Base-by-base conservation (phyloP, 306 rosid genomes). In the Acacia crassicarpa region DNA sequence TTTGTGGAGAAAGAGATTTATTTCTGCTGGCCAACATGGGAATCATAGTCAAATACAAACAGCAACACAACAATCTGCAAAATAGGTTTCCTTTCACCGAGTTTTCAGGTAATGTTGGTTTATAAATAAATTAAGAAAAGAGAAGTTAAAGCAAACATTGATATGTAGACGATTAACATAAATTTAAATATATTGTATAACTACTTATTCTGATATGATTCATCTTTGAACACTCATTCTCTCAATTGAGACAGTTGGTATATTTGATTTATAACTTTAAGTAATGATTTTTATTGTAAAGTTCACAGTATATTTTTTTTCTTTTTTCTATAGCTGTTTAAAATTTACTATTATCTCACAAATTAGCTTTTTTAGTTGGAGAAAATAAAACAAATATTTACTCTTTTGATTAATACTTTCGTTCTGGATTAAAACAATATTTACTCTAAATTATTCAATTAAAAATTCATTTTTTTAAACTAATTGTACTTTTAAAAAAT, bases 11-110 rank as follows among this genome's bases (percentile, higher is more conserved):
- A n/a, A 76, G 12, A 67, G 67, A 33, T 8, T 43, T 22, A 41
- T 61, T 38, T 17, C 22, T 45, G 86, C 78, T 68, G 78, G 69
- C 78, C 75, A 75, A 30, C 41, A 14, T 1, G 5, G 69, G 62
- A 6, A n/a, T 76, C 76, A 71, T 71, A 70, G 87, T 49, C 20
- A 58, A 74, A 70, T n/a, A 76, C 83, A 80, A 80, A 75, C 48
- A 38, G 41, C 72, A 35, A 38, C 23, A 43, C 48, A 38, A 67
- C 48, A 73, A 76, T 76, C 49, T 72, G 9, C 76, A 51, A 41
- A 19, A 51, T 9, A 35, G 44, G 33, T 2, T 59, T 74, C 5
- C 10, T n/a, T 62, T 62, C 40, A 62, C 19, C 20, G 30, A 27
- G 17, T 14, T 62, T 27, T 62, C 17, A 12, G 40, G 68, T 25